Conservation (phyloP, 352 stramenopile species). For the Achlya hypogyna region DNA sequence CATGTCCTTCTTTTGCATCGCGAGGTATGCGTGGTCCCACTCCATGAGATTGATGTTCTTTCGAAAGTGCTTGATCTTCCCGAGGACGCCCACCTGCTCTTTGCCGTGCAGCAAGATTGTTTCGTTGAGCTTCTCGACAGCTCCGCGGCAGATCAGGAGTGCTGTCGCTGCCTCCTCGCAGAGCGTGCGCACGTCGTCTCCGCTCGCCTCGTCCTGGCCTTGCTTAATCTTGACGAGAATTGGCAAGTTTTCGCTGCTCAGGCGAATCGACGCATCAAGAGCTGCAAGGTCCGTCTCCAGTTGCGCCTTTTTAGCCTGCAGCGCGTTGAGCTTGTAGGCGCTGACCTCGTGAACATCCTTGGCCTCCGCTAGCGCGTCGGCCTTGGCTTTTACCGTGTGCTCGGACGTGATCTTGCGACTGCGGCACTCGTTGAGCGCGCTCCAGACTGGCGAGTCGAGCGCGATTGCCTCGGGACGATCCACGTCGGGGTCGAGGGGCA, state of each 20-base stretch:
- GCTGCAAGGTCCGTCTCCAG: conserved; percentile 21
- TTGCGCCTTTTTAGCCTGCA: conserved; percentile 25
- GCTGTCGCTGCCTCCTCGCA: conserved; percentile 32
- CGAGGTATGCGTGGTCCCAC: conserved; percentile 82
- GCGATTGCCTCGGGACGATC: conserved; percentile 55
- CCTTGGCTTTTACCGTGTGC: conserved; percentile 36
- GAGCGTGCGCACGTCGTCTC: conserved; percentile 38
- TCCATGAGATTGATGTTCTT: conserved; percentile 93
- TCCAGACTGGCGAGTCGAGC: conserved; percentile 60
- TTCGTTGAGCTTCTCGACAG: conserved; percentile 82
- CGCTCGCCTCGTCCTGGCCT: conserved; percentile 80
- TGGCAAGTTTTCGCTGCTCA: conserved; percentile 46
- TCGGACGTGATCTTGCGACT: conserved; percentile 59
- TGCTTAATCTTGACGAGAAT: conserved; percentile 87
- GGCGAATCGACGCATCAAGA: conserved; percentile 27
- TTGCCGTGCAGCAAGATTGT: conserved; percentile 78
- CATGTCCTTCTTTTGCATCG: conserved; percentile 74
- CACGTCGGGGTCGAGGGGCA: conserved; percentile 57
- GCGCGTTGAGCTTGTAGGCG: conserved; percentile 30
- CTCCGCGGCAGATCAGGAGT: conserved; percentile 62
- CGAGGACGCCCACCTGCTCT: conserved; percentile 78
- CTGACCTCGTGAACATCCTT: conserved; percentile 43
- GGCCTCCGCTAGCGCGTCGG: conserved; percentile 42
- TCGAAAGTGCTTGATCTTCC: conserved; percentile 88
- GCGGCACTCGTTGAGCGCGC: conserved; percentile 47